These are phyloP conservation scores for Nematodospora valgi DNA, from an alignment of 805 yeast species.

Conservation along the genomic window DNA sequence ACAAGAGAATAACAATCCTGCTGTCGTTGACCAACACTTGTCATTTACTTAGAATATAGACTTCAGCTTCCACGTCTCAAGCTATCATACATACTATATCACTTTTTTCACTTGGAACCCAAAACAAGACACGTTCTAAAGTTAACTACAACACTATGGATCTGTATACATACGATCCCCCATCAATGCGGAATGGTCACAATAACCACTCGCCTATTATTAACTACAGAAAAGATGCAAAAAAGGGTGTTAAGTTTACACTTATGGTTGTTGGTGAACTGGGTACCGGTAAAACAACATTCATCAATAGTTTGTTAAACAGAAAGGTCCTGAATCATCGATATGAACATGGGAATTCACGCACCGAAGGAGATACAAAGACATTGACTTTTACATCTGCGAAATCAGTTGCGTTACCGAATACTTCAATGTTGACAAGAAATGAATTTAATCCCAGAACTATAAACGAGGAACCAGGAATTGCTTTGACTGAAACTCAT, in stretches of 20 bases:
- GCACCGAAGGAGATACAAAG: slow-evolving; percentile 34
- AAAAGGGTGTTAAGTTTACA: slow-evolving; percentile 32
- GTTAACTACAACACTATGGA: slow-evolving; percentile 18
- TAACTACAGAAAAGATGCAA: slow-evolving; percentile 33
- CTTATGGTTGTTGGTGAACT: slow-evolving; percentile 35
- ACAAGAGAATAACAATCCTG: too few species aligned
- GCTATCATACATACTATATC: background rate
- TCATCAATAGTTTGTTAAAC: slow-evolving; percentile 75
- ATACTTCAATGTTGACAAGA: slow-evolving; percentile 54
- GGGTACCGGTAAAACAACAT: slow-evolving; percentile 66
- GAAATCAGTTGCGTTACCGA: slow-evolving; percentile 50
- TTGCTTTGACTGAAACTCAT: slow-evolving; percentile 65
- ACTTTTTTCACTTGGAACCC: background rate
- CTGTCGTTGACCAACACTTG: too few species aligned
- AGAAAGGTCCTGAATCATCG: slow-evolving; percentile 60
- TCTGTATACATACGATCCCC: slow-evolving; percentile 11
- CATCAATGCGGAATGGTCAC: slow-evolving; percentile 11
- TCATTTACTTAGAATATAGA: too few species aligned
- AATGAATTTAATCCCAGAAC: slow-evolving; percentile 56
- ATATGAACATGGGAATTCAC: slow-evolving; percentile 31
- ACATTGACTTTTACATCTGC: slow-evolving; percentile 58
- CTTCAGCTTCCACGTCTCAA: slow-evolving; percentile 11
- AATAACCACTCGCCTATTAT: slow-evolving; percentile 42
- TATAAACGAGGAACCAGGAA: slow-evolving; percentile 69
- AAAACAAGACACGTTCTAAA: background rate